Percentiles rank a stretch among this genome's conserved stretches.
Conservation (phyloP, 2,329 filamentous ascomycete genomes). For the Xylariaceae sp. region DNA sequence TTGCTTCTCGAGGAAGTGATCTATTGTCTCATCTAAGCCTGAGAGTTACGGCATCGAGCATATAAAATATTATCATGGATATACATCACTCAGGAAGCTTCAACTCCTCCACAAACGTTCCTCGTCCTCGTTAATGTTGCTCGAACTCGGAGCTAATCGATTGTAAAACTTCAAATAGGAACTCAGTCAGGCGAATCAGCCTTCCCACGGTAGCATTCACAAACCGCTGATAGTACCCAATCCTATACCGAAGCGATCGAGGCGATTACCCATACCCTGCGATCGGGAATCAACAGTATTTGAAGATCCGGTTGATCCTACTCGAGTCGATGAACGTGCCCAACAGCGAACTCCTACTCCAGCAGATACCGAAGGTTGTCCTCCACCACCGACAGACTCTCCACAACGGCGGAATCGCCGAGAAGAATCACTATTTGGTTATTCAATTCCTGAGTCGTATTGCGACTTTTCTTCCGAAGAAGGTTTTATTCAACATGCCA, state of each 20-base stretch:
- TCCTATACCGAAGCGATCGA: slow-evolving; percentile 46
- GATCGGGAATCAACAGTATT: slow-evolving; percentile 27
- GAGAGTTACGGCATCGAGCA: background rate
- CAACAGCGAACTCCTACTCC: slow-evolving; percentile 37
- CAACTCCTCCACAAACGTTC: background rate
- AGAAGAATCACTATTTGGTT: slow-evolving; percentile 46
- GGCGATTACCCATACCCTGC: slow-evolving; percentile 28
- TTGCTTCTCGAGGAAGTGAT: background rate
- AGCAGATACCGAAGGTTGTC: slow-evolving; percentile 31
- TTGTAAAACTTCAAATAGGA: slow-evolving; percentile 24
- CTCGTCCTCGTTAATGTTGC: background rate
- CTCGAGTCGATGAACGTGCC: slow-evolving; percentile 31
- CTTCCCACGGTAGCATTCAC: slow-evolving; percentile 14
- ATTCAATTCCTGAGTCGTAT: slow-evolving; percentile 51
- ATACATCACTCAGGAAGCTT: background rate
- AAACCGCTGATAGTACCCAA: slow-evolving; percentile 41
- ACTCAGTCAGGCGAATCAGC: slow-evolving; percentile 18
- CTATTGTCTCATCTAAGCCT: background rate
- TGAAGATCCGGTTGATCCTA: slow-evolving; percentile 29
- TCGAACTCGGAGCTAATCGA: slow-evolving; percentile 32
- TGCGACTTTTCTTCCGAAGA: slow-evolving; percentile 65
- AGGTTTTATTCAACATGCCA: slow-evolving; percentile 59
- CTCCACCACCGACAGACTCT: slow-evolving; percentile 28
- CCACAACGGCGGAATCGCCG: slow-evolving; percentile 38
- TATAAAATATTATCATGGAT: background rate